Conservation (phyloP, 495 filamentous ascomycete species). For the Penicillium silybi region DNA sequence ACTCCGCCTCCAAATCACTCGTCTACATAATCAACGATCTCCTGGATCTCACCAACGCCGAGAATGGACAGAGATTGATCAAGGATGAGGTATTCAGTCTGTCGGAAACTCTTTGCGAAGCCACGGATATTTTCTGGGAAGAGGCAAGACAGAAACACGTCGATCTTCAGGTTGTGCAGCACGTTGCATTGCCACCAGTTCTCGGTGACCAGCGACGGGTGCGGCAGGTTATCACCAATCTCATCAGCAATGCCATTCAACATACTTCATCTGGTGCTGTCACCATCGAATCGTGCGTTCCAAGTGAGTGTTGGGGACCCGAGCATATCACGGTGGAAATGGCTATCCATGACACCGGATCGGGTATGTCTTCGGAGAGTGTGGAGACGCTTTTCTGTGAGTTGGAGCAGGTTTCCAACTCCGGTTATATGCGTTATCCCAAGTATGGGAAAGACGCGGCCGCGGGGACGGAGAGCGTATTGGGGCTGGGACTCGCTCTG, state of each 20-base stretch:
- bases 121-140: slow-evolving; percentile 65
- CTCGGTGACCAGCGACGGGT: slow-evolving; percentile 82
- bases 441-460: slow-evolving; percentile 22
- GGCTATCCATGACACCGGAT: slow-evolving; percentile 71
- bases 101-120: slow-evolving; percentile 66
- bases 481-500: slow-evolving; percentile 79
- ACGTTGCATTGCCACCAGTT: slow-evolving; percentile 69
- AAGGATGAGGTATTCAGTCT: slow-evolving; percentile 79
- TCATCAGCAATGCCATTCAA: slow-evolving; percentile 80
- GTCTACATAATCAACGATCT: slow-evolving; percentile 94
- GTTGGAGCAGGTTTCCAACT: slow-evolving; percentile 74
- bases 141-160: slow-evolving; percentile 75
- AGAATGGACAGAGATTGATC: slow-evolving; percentile 70
- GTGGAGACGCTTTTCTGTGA: slow-evolving; percentile 78
- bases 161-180: slow-evolving; percentile 61
- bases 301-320: slow-evolving; percentile 28
- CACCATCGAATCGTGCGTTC: slow-evolving; percentile 62
- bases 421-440: slow-evolving; percentile 37
- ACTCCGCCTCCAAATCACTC: slow-evolving; percentile 86
- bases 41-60: slow-evolving; percentile 81
- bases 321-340: slow-evolving; percentile 64
- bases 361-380: slow-evolving; percentile 70
- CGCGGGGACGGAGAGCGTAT: slow-evolving; percentile 33
- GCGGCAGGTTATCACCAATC: slow-evolving; percentile 76
- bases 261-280: slow-evolving; percentile 66